Percentiles rank a stretch among this genome's conserved stretches.
These are phyloP conservation scores for Globisporangium perplexum DNA, from an alignment of 352 stramenopile species.

Conservation along the genomic window DNA sequence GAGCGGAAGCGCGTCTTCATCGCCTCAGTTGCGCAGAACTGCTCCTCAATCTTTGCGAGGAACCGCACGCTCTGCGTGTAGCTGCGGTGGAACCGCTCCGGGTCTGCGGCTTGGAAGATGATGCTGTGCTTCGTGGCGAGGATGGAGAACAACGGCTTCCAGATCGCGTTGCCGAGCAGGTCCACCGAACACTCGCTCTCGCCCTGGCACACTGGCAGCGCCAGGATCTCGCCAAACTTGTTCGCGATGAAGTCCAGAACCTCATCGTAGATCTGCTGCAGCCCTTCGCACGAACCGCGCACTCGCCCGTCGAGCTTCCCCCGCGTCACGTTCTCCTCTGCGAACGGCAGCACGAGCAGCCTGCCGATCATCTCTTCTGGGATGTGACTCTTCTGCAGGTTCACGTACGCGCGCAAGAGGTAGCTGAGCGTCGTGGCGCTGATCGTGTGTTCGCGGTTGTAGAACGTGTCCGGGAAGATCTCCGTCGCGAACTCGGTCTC, in stretches of 20 bases:
- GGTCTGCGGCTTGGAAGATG: conserved; percentile 79
- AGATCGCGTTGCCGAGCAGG: conserved; percentile 77
- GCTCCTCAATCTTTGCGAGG: conserved; percentile 39
- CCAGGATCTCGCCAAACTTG: conserved; percentile 61
- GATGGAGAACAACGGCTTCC: conserved; percentile 67
- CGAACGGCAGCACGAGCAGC: conserved; percentile 71
- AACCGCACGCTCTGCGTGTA: conserved; percentile 80
- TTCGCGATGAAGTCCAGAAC: conserved; percentile 67
- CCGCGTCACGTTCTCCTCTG: conserved; percentile 71
- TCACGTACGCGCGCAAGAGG: conserved; percentile 66
- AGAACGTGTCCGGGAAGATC: conserved; percentile 85
- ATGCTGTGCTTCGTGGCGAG: conserved; percentile 66
- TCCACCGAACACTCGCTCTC: conserved; percentile 65
- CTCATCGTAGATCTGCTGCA: conserved; percentile 63
- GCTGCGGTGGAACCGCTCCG: conserved; percentile 75
- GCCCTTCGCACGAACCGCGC: conserved; percentile 71
- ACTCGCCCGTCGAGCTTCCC: conserved; percentile 66
- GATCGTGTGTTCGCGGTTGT: conserved; percentile 74
- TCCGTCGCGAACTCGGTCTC: conserved; percentile 85
- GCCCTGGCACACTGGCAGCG: conserved; percentile 60
- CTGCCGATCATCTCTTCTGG: conserved; percentile 80
- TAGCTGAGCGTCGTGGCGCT: conserved; percentile 58
- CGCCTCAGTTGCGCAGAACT: conserved; percentile 44
- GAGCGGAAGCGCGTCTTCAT: conserved; percentile 63
- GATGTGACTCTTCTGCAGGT: conserved; percentile 68